A percentile compares a stretch with the other conserved stretches of the same genome.
phyloP scores from a whole-genome alignment of 331 rosid genomes.

The Arachis monticola region DNA sequence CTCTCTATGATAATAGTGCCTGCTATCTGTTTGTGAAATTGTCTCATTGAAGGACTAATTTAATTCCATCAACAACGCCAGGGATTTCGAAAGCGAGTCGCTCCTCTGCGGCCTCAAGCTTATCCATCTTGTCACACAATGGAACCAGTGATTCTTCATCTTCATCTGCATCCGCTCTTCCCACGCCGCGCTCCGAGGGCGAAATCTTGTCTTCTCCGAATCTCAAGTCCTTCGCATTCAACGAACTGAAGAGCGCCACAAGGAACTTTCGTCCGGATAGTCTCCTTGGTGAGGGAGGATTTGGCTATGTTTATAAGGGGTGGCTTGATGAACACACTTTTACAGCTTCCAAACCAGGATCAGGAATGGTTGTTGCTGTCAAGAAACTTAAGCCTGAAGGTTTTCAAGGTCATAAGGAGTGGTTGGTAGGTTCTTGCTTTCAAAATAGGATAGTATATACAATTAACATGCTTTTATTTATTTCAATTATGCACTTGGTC shows the following conservation, averaged over 20 bases:
- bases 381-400: conserved; percentile 52
- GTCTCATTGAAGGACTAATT: conserved; percentile 1
- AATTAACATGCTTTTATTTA: not conserved
- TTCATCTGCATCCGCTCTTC: conserved; percentile 35
- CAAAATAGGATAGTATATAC: not conserved
- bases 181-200: conserved; percentile 51
- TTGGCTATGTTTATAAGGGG: conserved; percentile 50
- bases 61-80: conserved; percentile 21
- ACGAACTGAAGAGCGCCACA: conserved; percentile 45
- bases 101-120: conserved; percentile 42
- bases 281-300: conserved; percentile 51
- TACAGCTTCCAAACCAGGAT: conserved; percentile 48
- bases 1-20: not conserved
- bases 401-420: conserved; percentile 52
- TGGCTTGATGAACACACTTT: conserved; percentile 49
- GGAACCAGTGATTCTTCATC: conserved; percentile 31
- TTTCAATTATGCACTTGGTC: not conserved
- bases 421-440: conserved; percentile 46
- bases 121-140: conserved; percentile 35
- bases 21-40: conserved; percentile 4
- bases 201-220: conserved; percentile 51
- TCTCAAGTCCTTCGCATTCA: conserved; percentile 43
- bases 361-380: conserved; percentile 52
- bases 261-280: conserved; percentile 51
- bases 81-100: conserved; percentile 49